Base-by-base conservation (phyloP, 768 basidiomycete genomes). In the Lactarius evosmus region DNA sequence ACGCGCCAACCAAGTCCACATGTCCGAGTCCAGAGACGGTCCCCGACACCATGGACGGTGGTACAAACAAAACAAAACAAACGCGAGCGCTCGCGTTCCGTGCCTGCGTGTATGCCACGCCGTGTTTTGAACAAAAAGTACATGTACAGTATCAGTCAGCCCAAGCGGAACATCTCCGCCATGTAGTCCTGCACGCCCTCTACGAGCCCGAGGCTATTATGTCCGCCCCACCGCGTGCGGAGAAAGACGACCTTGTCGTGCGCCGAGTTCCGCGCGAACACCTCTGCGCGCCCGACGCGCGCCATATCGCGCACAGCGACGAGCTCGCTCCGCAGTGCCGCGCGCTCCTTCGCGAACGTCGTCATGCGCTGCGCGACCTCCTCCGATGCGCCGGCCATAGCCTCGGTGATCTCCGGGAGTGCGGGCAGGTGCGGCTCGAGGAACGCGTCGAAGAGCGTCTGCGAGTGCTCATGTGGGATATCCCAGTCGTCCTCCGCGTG, bases 401-500 rank as follows among this genome's bases (percentile, higher is more conserved):
- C 74, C 70, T 69, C 72, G 41, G 65, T 4, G 70, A 74, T 77
- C 19, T 79, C 76, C 0, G 72, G 63, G 51, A 81, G 78, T 1
- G 81, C 63, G 2, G 78, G 70, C 8, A 93, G 78, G 60, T 82
- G 76, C 0, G 84, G 84, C 25, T 86, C 84, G 33, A 91, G 72
- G 61, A 93, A 82, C 0, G 82, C 77, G 32, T 88, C 78, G 74
- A 92, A 92, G 27, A 95, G 81, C 0, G 78, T 74, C 16, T 79
- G 77, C 0, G 92, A 86, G 71, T 95, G 92, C 0, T 80, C 76
- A 67, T 84, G 78, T 0, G 87, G 86, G 53, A 94, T 92, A 27
- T 90, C 86, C 68, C 76, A 78, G 74, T 95, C 93, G 72, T 93
- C 79, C 65, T 80, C 78, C 7, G 92, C 85, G 72, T 95, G 93